phyloP scores from a whole-genome alignment of 306 rosid species.

The Oxytropis ochrocephala region DNA sequence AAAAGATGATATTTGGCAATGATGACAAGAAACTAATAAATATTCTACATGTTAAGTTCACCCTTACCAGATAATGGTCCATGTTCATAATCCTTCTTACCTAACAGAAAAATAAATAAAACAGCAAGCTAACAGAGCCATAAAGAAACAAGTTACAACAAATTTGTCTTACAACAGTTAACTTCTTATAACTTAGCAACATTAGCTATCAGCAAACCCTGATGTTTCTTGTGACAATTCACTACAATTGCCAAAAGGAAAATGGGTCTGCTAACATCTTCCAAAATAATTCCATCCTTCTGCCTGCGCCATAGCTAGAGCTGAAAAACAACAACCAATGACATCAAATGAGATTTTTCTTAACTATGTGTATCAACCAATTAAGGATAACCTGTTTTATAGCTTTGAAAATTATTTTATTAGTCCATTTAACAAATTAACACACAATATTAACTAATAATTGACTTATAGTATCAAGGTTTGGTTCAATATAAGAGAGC shows the following conservation, averaged over 20 bases:
- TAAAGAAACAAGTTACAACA: slow-evolving; percentile 13
- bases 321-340: slow-evolving; percentile 22
- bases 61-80: slow-evolving; percentile 2
- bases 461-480: neutral
- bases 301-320: slow-evolving; percentile 25
- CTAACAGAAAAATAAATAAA: neutral
- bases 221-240: slow-evolving; percentile 20
- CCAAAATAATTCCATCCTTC: slow-evolving; percentile 16
- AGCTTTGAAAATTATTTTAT: neutral
- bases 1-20: neutral
- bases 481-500: neutral
- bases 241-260: slow-evolving; percentile 28
- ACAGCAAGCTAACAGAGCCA: neutral
- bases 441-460: neutral
- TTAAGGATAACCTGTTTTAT: neutral
- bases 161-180: slow-evolving; percentile 21
- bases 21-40: slow-evolving; percentile 1
- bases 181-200: slow-evolving; percentile 14
- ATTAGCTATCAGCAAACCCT: slow-evolving; percentile 14
- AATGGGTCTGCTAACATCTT: slow-evolving; percentile 24
- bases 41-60: slow-evolving; percentile 14
- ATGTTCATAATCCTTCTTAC: slow-evolving; percentile 21
- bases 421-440: neutral
- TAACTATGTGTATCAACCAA: neutral
- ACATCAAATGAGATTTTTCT: neutral